Evolutionary conservation across 2,329 filamentous ascomycete species (phyloP), one percentile per base, ranked within the genome.

Genomic region (Aspergillus jensenii): DNA sequence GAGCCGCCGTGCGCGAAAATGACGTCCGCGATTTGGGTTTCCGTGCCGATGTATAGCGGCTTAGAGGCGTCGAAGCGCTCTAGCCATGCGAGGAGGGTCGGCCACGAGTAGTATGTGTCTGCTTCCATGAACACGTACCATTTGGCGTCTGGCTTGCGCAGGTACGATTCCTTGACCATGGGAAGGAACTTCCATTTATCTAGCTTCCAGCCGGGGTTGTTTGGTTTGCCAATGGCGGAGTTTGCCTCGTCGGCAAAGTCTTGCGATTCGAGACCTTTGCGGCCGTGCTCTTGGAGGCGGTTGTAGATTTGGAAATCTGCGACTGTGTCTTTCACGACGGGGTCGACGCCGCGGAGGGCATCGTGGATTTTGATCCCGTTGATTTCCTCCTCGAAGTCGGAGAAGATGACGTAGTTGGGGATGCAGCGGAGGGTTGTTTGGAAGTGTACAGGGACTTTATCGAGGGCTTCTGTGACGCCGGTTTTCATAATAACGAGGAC

Each of bases 101-200:
- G 71, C 75, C 83, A 83, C 9, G 83, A 73, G 41, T 85, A 68
- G 62, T 83, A 86, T 0, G 83, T 85, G 65, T 87, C 84, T 0
- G 82, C 79, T 62, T 86, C 84, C 47, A 84, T 79, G 67, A 87
- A 87, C 55, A 84, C 73, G 59, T 79, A 87, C 84, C 84, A 87
- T 55, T 81, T 81, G 45, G 80, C 79, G 25, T 82, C 70, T 2
- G 79, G 79, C 39, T 73, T 71, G 59, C 75, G 61, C 21, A 68
- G 67, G 43, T 79, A 74, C 0, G 81, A 76, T 63, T 80, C 78
- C 63, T 83, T 79, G 2, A 82, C 78, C 74, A 84, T 79, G 6
- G 82, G 82, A 19, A 85, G 69, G 61, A 83, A 81, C 66, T 84
- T 85, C 82, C 82, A 85, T 62, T 84, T 84, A 62, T 85, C 82